Evolutionary conservation across 2,329 filamentous ascomycete genomes (phyloP).

Genomic region (Paracorniculantispora psalliotae): DNA sequence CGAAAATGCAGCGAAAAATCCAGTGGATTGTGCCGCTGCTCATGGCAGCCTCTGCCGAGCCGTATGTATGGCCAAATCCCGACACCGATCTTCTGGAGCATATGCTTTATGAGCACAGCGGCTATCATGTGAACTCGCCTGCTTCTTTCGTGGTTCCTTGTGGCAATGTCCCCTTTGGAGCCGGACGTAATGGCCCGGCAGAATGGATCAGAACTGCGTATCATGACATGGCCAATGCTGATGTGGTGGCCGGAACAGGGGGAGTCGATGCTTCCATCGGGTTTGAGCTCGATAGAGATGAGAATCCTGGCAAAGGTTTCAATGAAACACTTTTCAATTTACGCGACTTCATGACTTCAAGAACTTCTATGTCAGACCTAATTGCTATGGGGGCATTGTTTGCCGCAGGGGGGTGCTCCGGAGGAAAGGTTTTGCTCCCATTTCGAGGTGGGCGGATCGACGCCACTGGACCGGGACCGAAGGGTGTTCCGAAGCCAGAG

Average conservation of each 20-base stretch:
- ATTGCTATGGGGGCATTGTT: slow-evolving; percentile 25
- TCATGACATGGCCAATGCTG: slow-evolving; percentile 26
- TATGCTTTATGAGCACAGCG: slow-evolving; percentile 17
- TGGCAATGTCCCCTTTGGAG: slow-evolving; percentile 18
- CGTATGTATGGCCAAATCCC: slow-evolving; percentile 13
- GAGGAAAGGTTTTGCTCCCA: slow-evolving; percentile 20
- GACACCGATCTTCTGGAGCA: slow-evolving; percentile 14
- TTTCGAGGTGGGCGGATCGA: slow-evolving; percentile 18
- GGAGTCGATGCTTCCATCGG: slow-evolving; percentile 29
- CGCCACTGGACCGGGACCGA: slow-evolving; percentile 14
- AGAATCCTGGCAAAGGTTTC: slow-evolving; percentile 27
- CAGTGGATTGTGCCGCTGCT: too few species aligned
- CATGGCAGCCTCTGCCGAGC: too few species aligned
- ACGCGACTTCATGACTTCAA: slow-evolving; percentile 20
- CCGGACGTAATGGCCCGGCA: slow-evolving; percentile 20
- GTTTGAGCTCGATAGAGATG: slow-evolving; percentile 24
- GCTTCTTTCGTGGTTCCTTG: slow-evolving; percentile 15
- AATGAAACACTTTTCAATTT: slow-evolving; percentile 26
- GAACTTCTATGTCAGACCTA: slow-evolving; percentile 22
- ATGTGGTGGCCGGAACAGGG: slow-evolving; percentile 23
- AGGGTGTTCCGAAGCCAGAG: slow-evolving; percentile 16
- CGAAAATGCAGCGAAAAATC: too few species aligned
- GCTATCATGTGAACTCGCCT: slow-evolving; percentile 14
- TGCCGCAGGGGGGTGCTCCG: slow-evolving; percentile 21
- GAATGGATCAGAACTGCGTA: slow-evolving; percentile 30